These are phyloP conservation scores for Fagopyrum homotropicum DNA, from an alignment of 148 eudicot species.

Conservation along the genomic window DNA sequence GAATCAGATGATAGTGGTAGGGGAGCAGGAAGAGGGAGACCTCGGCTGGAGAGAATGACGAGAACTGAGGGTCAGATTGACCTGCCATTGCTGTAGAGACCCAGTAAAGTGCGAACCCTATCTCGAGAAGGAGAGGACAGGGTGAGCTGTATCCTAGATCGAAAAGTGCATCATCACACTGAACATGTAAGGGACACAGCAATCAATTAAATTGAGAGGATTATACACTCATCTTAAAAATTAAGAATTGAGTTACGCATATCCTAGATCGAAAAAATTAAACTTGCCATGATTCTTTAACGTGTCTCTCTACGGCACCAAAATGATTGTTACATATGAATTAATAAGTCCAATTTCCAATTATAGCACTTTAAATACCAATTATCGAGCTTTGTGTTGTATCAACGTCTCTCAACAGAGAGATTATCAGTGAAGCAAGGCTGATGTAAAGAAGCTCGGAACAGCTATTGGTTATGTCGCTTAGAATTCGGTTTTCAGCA, in stretches of 20 bases:
- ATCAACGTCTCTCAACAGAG: background rate
- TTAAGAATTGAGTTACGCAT: background rate
- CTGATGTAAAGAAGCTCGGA: background rate
- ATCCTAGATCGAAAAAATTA: background rate
- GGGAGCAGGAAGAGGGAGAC: constrained; percentile 20
- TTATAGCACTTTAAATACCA: too few species aligned
- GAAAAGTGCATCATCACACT: background rate
- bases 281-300: constrained; percentile 43
- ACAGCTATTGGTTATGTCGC: too few species aligned
- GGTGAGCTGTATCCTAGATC: too few species aligned
- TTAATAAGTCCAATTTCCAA: constrained; percentile 35
- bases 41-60: constrained; percentile 58
- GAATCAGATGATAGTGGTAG: background rate
- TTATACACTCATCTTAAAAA: background rate
- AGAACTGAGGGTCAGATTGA: constrained; percentile 43
- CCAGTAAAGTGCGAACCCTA: too few species aligned
- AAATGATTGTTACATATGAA: constrained; percentile 80
- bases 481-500: too few species aligned
- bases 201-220: background rate
- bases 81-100: constrained; percentile 33
- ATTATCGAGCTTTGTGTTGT: background rate
- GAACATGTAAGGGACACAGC: background rate
- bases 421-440: constrained; percentile 6
- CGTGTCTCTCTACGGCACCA: constrained; percentile 75
- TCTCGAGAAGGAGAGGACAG: too few species aligned